phyloP scores from a whole-genome alignment of 805 yeast species.

The Yarrowia porcina region DNA sequence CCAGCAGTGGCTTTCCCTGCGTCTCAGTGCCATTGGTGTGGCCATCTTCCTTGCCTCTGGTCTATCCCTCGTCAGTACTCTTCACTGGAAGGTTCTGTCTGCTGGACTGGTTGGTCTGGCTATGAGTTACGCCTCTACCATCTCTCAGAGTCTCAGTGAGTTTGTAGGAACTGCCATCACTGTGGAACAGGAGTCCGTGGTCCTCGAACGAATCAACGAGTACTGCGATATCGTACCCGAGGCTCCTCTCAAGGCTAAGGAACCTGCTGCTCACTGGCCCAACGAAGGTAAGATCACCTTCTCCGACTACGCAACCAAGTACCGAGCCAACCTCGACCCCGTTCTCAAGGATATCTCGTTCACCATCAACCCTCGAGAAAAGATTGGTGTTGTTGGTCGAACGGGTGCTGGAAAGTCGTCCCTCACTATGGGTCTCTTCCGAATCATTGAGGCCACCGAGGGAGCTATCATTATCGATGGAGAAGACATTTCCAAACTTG shows the following conservation, averaged over 20 bases:
- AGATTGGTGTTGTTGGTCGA: slow-evolving; percentile 83
- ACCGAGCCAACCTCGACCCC: slow-evolving; percentile 62
- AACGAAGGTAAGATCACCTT: slow-evolving; percentile 64
- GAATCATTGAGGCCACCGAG: slow-evolving; percentile 56
- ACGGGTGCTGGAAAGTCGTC: slow-evolving; percentile 89
- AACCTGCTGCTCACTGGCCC: slow-evolving; percentile 45
- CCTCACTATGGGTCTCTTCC: slow-evolving; percentile 66
- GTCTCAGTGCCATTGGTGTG: not conserved
- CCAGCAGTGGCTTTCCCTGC: slow-evolving; percentile 85
- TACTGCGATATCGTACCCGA: slow-evolving; percentile 60
- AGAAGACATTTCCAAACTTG: slow-evolving; percentile 59
- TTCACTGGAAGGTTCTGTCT: slow-evolving; percentile 26
- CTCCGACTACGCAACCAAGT: slow-evolving; percentile 55
- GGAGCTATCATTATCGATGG: slow-evolving; percentile 67
- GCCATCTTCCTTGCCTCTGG: slow-evolving; percentile 30
- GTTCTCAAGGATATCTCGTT: slow-evolving; percentile 59
- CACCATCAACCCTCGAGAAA: slow-evolving; percentile 54
- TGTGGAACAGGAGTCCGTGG: slow-evolving; percentile 44
- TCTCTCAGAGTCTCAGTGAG: slow-evolving; percentile 46
- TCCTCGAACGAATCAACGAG: slow-evolving; percentile 67
- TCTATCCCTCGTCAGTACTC: slow-evolving; percentile 27
- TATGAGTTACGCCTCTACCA: slow-evolving; percentile 49
- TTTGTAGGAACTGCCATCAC: slow-evolving; percentile 39
- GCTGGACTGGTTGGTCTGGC: slow-evolving; percentile 64
- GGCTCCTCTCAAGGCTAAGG: slow-evolving; percentile 39